Evolutionary conservation across 306 rosid genomes (phyloP).

Genomic region (Quercus ilex): DNA sequence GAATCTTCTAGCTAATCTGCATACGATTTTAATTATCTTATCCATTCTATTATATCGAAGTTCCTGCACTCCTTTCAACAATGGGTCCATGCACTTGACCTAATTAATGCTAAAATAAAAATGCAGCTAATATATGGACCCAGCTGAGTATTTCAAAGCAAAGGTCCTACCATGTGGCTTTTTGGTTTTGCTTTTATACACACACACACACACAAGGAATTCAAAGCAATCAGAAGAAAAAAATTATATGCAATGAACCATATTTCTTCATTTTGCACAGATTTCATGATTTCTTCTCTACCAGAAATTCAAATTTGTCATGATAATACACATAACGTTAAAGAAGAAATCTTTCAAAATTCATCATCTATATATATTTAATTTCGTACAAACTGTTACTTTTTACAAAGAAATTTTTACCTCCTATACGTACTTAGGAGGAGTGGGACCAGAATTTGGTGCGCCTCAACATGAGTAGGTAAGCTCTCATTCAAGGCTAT

Average conservation of each 20-base stretch:
- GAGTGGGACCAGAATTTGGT: background rate
- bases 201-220: background rate
- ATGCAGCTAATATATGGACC: background rate
- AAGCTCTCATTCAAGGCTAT: background rate
- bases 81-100: constrained; percentile 15
- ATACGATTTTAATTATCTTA: too few species aligned
- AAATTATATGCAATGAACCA: background rate
- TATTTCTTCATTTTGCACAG: background rate
- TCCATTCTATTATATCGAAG: too few species aligned
- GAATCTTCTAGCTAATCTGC: too few species aligned
- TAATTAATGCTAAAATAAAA: background rate
- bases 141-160: background rate
- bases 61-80: too few species aligned
- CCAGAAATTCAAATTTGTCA: background rate
- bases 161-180: constrained; percentile 10
- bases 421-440: too few species aligned
- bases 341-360: background rate
- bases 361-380: background rate
- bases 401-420: too few species aligned
- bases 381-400: too few species aligned
- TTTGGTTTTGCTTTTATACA: background rate
- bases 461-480: background rate
- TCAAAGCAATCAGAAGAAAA: background rate
- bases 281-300: background rate
- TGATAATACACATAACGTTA: too few species aligned